Conservation (phyloP, 176 grass and related monocot genomes). For the Bromus sterilis region DNA sequence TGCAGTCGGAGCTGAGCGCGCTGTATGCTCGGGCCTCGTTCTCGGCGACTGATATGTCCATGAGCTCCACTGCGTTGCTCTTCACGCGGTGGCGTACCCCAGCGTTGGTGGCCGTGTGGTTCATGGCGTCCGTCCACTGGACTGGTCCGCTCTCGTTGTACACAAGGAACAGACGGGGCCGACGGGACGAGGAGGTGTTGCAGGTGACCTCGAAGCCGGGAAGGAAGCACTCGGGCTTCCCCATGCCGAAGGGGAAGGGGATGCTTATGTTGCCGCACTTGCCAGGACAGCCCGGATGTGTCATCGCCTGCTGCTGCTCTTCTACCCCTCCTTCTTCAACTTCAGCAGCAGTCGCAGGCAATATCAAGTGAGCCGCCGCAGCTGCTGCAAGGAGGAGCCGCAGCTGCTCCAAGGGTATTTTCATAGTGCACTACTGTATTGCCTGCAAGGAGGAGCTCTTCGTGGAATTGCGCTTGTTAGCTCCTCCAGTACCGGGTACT, state of each 20-base stretch:
- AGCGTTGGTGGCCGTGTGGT: neutral
- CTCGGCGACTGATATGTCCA: neutral
- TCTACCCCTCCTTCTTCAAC: neutral
- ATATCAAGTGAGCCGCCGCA: neutral
- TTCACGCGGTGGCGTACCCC: neutral
- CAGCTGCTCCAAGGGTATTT: neutral
- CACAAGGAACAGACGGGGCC: neutral
- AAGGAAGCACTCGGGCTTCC: too few species aligned
- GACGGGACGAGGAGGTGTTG: neutral
- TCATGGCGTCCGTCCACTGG: neutral
- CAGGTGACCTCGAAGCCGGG: too few species aligned
- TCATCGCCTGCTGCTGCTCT: neutral
- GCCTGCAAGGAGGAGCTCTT: too few species aligned
- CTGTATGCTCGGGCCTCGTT: neutral
- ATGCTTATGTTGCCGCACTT: too few species aligned
- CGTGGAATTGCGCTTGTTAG: too few species aligned
- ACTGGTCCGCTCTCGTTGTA: neutral
- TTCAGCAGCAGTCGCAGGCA: neutral
- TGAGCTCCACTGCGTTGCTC: neutral
- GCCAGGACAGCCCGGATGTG: neutral
- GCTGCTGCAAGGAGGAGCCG: neutral
- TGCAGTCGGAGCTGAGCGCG: neutral
- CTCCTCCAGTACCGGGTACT: too few species aligned
- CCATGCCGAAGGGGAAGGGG: too few species aligned
- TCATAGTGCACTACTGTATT: too few species aligned